A percentile compares a stretch with the other conserved stretches of the same genome.
Evolutionary conservation across 148 eudicot species (phyloP).

Genomic region (Pharnaceum exiguum): DNA sequence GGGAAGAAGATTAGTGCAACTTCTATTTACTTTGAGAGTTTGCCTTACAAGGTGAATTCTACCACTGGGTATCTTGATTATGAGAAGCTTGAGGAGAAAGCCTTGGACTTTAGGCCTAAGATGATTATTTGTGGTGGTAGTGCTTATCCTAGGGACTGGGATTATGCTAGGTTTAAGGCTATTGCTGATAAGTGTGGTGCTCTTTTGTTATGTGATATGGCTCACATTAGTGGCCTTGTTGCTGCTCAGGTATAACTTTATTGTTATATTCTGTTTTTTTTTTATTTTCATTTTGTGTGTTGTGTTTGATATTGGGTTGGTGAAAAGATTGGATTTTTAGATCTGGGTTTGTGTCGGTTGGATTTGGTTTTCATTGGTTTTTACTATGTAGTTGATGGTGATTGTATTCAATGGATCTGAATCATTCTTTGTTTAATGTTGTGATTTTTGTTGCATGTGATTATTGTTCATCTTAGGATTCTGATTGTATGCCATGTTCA

Average conservation of each 20-base stretch:
- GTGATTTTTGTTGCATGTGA: too few relatives aligned
- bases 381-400: background rate
- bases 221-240: constrained; percentile 98
- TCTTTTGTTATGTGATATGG: constrained; percentile 93
- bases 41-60: constrained; percentile 83
- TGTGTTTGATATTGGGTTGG: constrained; percentile 1
- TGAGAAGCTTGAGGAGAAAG: constrained; percentile 85
- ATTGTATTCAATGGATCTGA: too few relatives aligned
- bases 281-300: too few relatives aligned
- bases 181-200: constrained; percentile 90
- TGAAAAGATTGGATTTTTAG: constrained; percentile 9
- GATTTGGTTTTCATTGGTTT: background rate
- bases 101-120: constrained; percentile 89
- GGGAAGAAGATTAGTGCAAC: constrained; percentile 91
- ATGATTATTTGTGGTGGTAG: constrained; percentile 94
- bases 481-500: too few relatives aligned
- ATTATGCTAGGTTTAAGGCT: constrained; percentile 55
- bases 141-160: constrained; percentile 97
- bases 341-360: constrained; percentile 16
- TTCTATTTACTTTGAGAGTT: constrained; percentile 92
- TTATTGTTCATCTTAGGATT: background rate
- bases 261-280: background rate
- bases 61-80: constrained; percentile 85
- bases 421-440: background rate
- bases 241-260: constrained; percentile 81